Evolutionary conservation across 2,329 filamentous ascomycete genomes (phyloP).

Genomic region (Trichoderma lentiforme): DNA sequence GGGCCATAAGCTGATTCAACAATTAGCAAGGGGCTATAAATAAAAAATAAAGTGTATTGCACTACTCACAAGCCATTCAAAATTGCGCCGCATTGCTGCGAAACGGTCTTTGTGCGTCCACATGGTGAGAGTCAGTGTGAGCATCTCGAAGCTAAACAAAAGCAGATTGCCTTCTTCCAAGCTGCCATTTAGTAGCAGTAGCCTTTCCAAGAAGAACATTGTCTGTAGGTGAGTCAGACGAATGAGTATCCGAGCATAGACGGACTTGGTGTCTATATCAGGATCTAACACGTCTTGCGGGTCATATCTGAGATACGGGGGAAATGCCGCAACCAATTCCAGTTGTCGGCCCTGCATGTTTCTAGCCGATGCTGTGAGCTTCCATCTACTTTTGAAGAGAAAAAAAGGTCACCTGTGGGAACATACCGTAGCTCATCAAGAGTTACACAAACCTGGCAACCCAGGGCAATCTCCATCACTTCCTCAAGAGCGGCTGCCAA

Average conservation of each 20-base stretch:
- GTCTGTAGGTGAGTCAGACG: slow-evolving; percentile 53
- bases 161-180: slow-evolving; percentile 40
- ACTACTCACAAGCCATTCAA: slow-evolving; percentile 46
- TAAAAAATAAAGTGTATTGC: not conserved
- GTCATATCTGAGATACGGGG: slow-evolving; percentile 37
- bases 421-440: slow-evolving; percentile 8
- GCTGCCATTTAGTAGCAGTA: slow-evolving; percentile 46
- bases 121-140: slow-evolving; percentile 43
- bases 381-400: not conserved
- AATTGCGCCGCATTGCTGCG: slow-evolving; percentile 40
- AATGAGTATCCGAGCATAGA: slow-evolving; percentile 46
- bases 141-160: slow-evolving; percentile 46
- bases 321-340: slow-evolving; percentile 19
- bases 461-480: slow-evolving; percentile 55
- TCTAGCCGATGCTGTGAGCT: not conserved
- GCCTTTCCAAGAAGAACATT: slow-evolving; percentile 55
- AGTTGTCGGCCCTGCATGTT: slow-evolving; percentile 6
- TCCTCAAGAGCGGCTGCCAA: slow-evolving; percentile 54
- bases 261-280: slow-evolving; percentile 26
- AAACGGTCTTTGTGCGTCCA: slow-evolving; percentile 51
- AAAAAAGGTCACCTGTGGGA: too few species aligned
- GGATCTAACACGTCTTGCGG: slow-evolving; percentile 37
- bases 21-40: not conserved
- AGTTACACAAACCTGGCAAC: slow-evolving; percentile 22
- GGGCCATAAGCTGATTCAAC: slow-evolving; percentile 43